Base-by-base conservation (phyloP, 306 rosid genomes). In the Quercus bicolor region DNA sequence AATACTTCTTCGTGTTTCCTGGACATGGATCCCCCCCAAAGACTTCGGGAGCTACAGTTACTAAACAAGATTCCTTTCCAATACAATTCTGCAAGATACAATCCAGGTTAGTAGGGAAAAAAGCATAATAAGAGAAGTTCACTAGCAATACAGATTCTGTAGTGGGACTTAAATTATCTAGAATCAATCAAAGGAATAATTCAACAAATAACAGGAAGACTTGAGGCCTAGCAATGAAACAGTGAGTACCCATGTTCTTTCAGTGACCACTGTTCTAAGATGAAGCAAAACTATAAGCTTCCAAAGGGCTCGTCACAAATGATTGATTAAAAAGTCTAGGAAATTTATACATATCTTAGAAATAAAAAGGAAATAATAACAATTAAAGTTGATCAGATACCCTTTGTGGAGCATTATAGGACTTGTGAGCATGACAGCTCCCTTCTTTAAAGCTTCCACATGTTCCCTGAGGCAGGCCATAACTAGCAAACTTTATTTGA, bases 1-100 rank as follows among this genome's bases (percentile, higher is more conserved):
- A 81, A 65, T 87, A 59, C 86, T 88, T 92, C 87, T 86, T 90
- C 28, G 60, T 70, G 77, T 31, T 76, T 54, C 86, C 88, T 1
- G 86, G 92, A 76, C 90, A 89, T 52, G 93, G 93, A 70, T 90
- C 93, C 79, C 91, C 93, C 40, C 92, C 92, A 75, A 88, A 86
- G 23, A 83, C 88, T 82, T 83, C 77, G 69, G 89, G 60, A 72
- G 86, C 88, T 14, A 86, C 89, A 2, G 87, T 76, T 52, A 90
- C 89, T 23, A 68, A 37, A 78, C 94, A 88, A 60, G 88, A 82
- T 78, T 88, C 87, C 79, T 84, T 79, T 48, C 89, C 94, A 57
- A 90, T 56, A 82, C 94, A 90, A 70, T 88, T 84, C 92, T 89
- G 90, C 80, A 66, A 70, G 53, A 80, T 70, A 54, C 16, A 15